Evolutionary conservation across 139 green algal genomes (phyloP).

Genomic region (Volvox reticuliferus): DNA sequence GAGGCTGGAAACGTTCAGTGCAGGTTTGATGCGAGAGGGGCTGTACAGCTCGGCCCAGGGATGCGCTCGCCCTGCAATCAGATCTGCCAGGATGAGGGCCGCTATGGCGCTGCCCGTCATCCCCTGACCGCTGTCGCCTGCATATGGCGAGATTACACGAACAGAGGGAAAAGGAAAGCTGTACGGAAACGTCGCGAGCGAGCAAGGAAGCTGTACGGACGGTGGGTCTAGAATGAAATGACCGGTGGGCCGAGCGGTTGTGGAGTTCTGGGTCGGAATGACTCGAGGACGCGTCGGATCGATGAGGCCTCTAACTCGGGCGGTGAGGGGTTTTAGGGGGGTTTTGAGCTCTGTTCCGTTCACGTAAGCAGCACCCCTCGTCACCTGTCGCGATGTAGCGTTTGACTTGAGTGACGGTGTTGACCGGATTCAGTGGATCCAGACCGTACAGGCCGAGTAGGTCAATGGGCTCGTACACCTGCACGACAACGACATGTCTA

Average conservation of each 20-base stretch:
- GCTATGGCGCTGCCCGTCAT: constrained; percentile 72
- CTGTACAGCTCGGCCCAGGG: constrained; percentile 54
- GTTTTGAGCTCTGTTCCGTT: no score
- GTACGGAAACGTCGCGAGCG: no score
- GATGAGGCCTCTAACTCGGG: no score
- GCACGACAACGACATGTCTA: not conserved
- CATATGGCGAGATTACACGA: no score
- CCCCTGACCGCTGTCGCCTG: constrained; percentile 72
- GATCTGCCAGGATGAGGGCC: constrained; percentile 51
- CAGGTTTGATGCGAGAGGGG: constrained; percentile 12
- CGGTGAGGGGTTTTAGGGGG: no score
- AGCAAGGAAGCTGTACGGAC: no score
- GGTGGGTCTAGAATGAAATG: no score
- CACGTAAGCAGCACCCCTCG: no score
- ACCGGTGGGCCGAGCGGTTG: no score
- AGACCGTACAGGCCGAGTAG: constrained; percentile 72
- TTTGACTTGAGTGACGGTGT: constrained; percentile 40
- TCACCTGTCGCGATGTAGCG: constrained; percentile 78
- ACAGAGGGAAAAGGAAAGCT: no score
- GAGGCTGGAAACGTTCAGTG: constrained; percentile 3
- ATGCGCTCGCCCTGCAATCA: constrained; percentile 38
- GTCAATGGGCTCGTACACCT: constrained; percentile 77
- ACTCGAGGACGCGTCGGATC: no score
- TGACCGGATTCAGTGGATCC: constrained; percentile 65
- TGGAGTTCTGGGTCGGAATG: no score